A percentile compares a stretch with the other conserved stretches of the same genome.
phyloP scores from a whole-genome alignment of 73 alveolate genomes.

The Blepharisma japonicum region DNA sequence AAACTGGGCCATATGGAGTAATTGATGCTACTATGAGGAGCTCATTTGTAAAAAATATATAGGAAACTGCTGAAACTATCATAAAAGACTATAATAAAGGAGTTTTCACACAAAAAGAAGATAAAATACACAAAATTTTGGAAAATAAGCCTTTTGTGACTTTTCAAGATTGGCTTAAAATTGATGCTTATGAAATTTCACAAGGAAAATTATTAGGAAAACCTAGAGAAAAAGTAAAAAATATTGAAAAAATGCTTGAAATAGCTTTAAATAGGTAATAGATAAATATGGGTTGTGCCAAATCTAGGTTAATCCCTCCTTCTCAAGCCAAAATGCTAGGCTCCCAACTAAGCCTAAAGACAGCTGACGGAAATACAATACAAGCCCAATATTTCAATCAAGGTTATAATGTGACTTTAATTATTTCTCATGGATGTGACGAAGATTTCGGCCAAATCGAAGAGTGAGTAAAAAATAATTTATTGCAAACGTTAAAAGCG shows the following conservation, averaged over 20 bases:
- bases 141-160: constrained; percentile 21
- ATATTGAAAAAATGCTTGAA: constrained; percentile 22
- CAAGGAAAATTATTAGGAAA: constrained; percentile 31
- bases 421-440: constrained; percentile 73
- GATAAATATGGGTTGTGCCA: too few species aligned
- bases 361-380: neutral
- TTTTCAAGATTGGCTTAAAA: constrained; percentile 38
- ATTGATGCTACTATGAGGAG: constrained; percentile 62
- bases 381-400: constrained; percentile 25
- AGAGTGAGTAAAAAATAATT: constrained; percentile 22
- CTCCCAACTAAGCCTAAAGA: neutral
- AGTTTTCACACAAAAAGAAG: constrained; percentile 15
- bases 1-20: constrained; percentile 84
- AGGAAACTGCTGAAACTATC: constrained; percentile 36
- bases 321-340: too few species aligned
- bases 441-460: constrained; percentile 59
- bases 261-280: constrained; percentile 3
- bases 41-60: constrained; percentile 22
- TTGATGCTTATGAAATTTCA: constrained; percentile 32
- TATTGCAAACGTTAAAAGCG: constrained; percentile 15
- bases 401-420: constrained; percentile 54
- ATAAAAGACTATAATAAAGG: constrained; percentile 34
- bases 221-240: constrained; percentile 31
- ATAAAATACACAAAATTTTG: constrained; percentile 26
- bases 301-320: too few species aligned